Evolutionary conservation across 1,139 yeast species (phyloP).

Genomic region (Saccharomyces pastorianus): DNA sequence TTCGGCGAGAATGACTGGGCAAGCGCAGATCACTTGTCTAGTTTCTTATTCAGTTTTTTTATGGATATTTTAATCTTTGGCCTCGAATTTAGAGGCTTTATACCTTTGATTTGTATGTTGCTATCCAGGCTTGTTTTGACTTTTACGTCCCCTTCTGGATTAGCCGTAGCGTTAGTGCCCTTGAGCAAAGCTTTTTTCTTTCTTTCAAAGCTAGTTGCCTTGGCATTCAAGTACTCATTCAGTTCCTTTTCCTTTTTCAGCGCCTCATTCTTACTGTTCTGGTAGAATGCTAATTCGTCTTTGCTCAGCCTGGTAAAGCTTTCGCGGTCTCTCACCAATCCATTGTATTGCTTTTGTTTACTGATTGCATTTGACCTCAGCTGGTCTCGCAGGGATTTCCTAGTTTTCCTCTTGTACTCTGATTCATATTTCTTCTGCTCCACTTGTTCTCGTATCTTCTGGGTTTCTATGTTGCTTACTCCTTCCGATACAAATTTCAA

Average conservation of each 20-base stretch:
- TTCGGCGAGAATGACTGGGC: too few species aligned
- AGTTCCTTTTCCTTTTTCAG: slow-evolving; percentile 13
- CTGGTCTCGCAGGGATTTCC: slow-evolving; percentile 27
- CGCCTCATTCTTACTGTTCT: slow-evolving; percentile 12
- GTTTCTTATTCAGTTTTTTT: neutral
- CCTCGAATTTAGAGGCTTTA: neutral
- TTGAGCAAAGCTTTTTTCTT: slow-evolving; percentile 3
- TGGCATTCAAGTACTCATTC: slow-evolving; percentile 10
- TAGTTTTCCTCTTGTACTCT: slow-evolving; percentile 17
- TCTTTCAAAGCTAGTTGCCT: slow-evolving; percentile 12
- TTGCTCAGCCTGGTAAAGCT: slow-evolving; percentile 21
- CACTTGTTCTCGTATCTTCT: slow-evolving; percentile 17
- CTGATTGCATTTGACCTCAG: slow-evolving; percentile 24
- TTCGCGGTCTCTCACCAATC: slow-evolving; percentile 20
- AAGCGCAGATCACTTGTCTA: neutral
- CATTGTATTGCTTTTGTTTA: slow-evolving; percentile 21
- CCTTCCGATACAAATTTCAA: slow-evolving; percentile 25
- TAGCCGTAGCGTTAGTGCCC: neutral
- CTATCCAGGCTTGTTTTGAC: neutral
- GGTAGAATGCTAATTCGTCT: slow-evolving; percentile 15
- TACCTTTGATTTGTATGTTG: neutral
- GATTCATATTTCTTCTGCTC: slow-evolving; percentile 19
- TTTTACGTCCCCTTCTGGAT: neutral
- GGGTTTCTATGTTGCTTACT: slow-evolving; percentile 18
- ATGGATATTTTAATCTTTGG: neutral